A percentile compares a stretch with the other conserved stretches of the same genome.
Evolutionary conservation across 2,329 filamentous ascomycete genomes (phyloP).

Genomic region (Emericellopsis atlantica): DNA sequence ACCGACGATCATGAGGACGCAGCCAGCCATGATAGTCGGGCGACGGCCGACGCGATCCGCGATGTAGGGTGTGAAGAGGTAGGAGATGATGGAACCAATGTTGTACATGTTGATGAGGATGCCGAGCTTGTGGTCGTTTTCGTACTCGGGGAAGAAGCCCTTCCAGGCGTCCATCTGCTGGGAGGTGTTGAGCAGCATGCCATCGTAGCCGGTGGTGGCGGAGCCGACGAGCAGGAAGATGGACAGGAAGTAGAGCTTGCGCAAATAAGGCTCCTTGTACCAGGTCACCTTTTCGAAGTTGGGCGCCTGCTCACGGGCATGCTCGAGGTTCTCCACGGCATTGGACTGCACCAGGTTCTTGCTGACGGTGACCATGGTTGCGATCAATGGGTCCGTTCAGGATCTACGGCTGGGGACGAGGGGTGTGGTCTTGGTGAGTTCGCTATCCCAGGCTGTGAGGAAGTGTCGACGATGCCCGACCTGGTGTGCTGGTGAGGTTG

Average conservation of each 20-base stretch:
- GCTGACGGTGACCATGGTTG: conserved; percentile 1
- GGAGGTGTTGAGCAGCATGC: conserved; percentile 46
- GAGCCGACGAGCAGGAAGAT: conserved; percentile 45
- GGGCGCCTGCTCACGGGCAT: conserved; percentile 30
- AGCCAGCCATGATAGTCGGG: conserved; percentile 28
- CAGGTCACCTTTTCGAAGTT: conserved; percentile 42
- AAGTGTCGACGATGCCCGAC: no score
- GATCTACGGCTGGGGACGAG: no score
- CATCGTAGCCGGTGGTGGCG: conserved; percentile 50
- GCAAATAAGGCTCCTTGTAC: conserved; percentile 42
- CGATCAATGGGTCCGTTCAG: background rate
- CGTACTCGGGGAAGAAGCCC: conserved; percentile 29
- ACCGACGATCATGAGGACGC: conserved; percentile 31
- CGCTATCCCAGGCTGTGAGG: no score
- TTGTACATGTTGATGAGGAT: conserved; percentile 39
- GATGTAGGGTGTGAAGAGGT: conserved; percentile 31
- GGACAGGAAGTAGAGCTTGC: conserved; percentile 40
- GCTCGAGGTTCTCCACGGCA: conserved; percentile 16
- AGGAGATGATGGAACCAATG: conserved; percentile 33
- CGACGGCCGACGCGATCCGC: conserved; percentile 30
- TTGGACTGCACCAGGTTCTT: conserved; percentile 5
- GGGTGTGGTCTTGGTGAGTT: no score
- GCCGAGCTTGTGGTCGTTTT: conserved; percentile 28
- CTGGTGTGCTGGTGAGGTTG: no score
- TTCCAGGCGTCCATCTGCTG: conserved; percentile 44